Base-by-base conservation (phyloP, 2,329 filamentous ascomycete species). In the Neoarthrinium moseri region DNA sequence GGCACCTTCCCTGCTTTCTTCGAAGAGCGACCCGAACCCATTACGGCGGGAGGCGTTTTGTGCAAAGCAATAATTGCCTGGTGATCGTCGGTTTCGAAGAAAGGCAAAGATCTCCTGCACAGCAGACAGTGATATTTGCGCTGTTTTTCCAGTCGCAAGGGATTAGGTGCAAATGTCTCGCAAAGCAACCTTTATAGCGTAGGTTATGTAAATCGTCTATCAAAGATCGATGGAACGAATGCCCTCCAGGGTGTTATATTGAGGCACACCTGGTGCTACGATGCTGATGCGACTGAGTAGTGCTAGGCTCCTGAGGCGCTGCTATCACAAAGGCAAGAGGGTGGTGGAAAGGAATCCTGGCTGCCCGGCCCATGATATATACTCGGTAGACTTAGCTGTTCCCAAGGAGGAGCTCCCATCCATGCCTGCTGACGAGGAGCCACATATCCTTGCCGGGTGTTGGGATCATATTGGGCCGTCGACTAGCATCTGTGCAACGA, bases 201-300 rank as follows among this genome's bases (percentile, higher is more conserved):
- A 34, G 15, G 32, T 35, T 7, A 11, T 7, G 40, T 32, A 23
- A 20, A n/a, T 43, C 20, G 21, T 21, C 27, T 33, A 20, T 30
- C 40, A 43, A 34, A 43, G 27, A 43, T 36, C 6, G 30, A 32
- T 43, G 47, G 50, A 58, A 56, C 48, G 55, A 55, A 48, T 49
- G 55, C 54, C 56, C 56, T 40, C 55, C 54, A 57, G 56, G 54
- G 56, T 56, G 30, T 23, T 50, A 34, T 45, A 48, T 46, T 24
- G 32, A 50, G 29, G 52, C 54, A 58, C 56, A 11, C 56, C 55
- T 51, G 56, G 56, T 58, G 56, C 55, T 48, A 32, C 48, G 43
- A 39, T 37, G 17, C 52, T 44, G 48, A 43, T 47, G 48, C 42
- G 26, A 47, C 38, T 36, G 15, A 21, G 18, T 32, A 33, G 34